phyloP scores from a whole-genome alignment of 495 filamentous ascomycete species.

The Evernia prunastri region DNA sequence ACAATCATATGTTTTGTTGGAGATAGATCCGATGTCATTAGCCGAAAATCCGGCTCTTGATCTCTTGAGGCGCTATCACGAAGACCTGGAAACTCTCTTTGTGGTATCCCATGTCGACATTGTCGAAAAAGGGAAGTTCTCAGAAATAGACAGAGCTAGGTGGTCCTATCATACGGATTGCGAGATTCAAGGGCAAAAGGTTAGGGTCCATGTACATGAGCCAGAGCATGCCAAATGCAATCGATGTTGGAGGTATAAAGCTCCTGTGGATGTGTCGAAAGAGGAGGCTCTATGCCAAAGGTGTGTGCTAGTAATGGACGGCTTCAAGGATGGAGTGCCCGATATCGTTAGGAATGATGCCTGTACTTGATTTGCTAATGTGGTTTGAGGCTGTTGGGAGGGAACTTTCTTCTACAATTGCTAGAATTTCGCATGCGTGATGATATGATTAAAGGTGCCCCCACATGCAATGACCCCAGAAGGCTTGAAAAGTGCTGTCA shows the following conservation, averaged over 20 bases:
- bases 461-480: neutral
- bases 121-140: constrained; percentile 30
- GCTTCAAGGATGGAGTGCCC: constrained; percentile 26
- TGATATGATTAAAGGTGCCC: neutral
- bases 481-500: neutral
- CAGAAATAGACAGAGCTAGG: constrained; percentile 31
- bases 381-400: neutral
- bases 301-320: constrained; percentile 61
- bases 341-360: constrained; percentile 9
- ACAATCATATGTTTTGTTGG: constrained; percentile 16
- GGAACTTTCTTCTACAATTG: neutral
- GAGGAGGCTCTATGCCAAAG: constrained; percentile 63
- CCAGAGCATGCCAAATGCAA: constrained; percentile 67
- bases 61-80: constrained; percentile 45
- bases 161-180: constrained; percentile 54
- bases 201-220: constrained; percentile 56
- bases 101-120: constrained; percentile 67
- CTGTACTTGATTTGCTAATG: neutral
- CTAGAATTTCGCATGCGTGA: neutral
- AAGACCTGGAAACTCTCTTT: constrained; percentile 66
- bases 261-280: constrained; percentile 37
- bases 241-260: constrained; percentile 80
- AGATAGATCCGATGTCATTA: constrained; percentile 12
- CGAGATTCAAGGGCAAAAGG: constrained; percentile 42
- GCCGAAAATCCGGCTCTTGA: constrained; percentile 11